Evolutionary conservation across 345 rosid genomes (phyloP).

Genomic region (Turritis glabra): DNA sequence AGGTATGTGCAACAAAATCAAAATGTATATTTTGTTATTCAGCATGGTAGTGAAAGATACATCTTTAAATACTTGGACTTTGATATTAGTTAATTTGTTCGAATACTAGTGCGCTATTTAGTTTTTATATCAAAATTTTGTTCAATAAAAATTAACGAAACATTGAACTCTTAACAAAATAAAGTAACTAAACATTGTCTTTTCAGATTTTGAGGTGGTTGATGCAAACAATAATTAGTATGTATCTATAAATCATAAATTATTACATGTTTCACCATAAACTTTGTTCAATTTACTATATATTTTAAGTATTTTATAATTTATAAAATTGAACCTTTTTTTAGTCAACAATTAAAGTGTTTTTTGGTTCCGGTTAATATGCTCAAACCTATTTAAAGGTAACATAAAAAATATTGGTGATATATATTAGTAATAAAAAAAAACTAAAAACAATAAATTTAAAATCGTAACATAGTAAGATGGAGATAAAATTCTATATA

Average conservation of each 20-base stretch:
- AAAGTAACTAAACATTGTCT: not conserved
- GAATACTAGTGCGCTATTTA: constrained; percentile 7
- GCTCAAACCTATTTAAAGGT: too few species aligned
- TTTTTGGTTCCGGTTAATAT: too few species aligned
- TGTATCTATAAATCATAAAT: not conserved
- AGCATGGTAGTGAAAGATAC: not conserved
- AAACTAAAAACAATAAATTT: too few species aligned
- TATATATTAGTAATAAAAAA: too few species aligned
- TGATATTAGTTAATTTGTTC: not conserved
- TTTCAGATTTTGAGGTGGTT: not conserved
- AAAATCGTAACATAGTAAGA: too few species aligned
- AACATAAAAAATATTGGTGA: too few species aligned
- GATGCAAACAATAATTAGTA: not conserved
- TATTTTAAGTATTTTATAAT: not conserved
- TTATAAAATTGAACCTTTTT: not conserved
- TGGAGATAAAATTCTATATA: not conserved
- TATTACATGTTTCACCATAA: not conserved
- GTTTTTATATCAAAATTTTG: not conserved
- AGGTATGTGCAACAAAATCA: not conserved
- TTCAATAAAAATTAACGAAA: not conserved
- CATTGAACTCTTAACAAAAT: not conserved
- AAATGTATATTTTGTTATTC: not conserved
- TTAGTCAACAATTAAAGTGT: not conserved
- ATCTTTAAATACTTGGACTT: constrained; percentile 1
- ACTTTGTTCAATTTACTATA: not conserved